phyloP scores from a whole-genome alignment of 163 green algal species.

The Coccomyxa subellipsoidea region DNA sequence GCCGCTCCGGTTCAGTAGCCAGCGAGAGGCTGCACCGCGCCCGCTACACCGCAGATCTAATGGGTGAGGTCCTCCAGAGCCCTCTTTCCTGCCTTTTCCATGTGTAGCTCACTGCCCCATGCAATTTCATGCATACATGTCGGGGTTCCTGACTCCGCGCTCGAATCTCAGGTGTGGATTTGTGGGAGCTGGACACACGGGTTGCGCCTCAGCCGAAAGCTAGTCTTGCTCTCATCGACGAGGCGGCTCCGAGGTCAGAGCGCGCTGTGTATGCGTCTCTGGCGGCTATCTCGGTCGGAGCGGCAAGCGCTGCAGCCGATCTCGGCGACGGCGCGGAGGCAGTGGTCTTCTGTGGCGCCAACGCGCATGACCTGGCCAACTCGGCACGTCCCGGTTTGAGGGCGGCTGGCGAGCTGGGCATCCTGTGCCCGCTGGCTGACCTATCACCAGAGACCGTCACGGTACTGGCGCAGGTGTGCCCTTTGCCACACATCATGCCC shows the following conservation, averaged over 20 bases:
- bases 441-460: background rate
- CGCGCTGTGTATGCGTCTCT: background rate
- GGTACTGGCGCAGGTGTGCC: background rate
- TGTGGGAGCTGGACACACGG: background rate
- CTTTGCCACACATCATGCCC: background rate
- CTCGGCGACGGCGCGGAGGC: background rate
- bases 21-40: background rate
- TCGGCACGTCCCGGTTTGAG: background rate
- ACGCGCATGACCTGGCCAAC: background rate
- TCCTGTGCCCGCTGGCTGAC: background rate
- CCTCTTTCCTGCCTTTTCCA: background rate
- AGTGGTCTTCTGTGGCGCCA: background rate
- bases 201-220: background rate
- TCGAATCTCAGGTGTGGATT: background rate
- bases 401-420: background rate
- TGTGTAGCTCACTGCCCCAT: background rate
- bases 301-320: background rate
- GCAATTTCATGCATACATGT: background rate
- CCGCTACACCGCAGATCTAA: background rate
- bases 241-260: background rate
- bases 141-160: background rate
- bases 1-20: background rate
- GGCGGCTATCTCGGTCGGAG: background rate
- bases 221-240: background rate
- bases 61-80: background rate